Evolutionary conservation across 139 green algal species (phyloP).

Genomic region (Auxenochlorella pyrenoidosa): DNA sequence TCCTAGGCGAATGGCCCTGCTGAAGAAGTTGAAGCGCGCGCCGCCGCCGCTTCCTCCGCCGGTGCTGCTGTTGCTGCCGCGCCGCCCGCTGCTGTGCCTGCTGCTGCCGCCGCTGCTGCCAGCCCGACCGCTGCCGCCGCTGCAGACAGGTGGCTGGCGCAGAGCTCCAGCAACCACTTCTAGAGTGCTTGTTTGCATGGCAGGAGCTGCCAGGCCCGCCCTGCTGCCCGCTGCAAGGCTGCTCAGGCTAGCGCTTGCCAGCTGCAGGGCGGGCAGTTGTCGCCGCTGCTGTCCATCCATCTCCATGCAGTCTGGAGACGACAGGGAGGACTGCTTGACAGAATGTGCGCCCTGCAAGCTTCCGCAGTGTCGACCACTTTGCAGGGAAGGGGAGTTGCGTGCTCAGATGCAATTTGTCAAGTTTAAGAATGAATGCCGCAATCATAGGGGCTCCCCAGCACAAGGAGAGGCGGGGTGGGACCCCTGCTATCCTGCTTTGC

Average conservation of each 20-base stretch:
- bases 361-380: neutral
- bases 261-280: slow-evolving; percentile 13
- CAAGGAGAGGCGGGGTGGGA: too few relatives aligned
- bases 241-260: slow-evolving; percentile 5
- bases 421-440: neutral
- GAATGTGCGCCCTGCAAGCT: neutral
- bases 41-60: neutral
- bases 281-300: slow-evolving; percentile 15
- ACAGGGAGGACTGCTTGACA: neutral
- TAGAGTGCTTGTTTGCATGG: neutral
- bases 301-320: neutral
- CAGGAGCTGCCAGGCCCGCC: neutral
- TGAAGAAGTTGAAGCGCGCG: slow-evolving; percentile 32
- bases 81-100: neutral
- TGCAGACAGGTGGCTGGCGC: slow-evolving; percentile 15
- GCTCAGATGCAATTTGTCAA: neutral
- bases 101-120: slow-evolving; percentile 25
- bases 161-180: neutral
- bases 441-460: too few relatives aligned
- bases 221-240: neutral
- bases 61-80: neutral
- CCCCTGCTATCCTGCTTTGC: too few relatives aligned
- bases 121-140: neutral
- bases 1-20: slow-evolving; percentile 5
- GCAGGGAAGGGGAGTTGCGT: too few relatives aligned